phyloP scores from a whole-genome alignment of 2,329 filamentous ascomycete genomes.

The Talaromyces sp. region DNA sequence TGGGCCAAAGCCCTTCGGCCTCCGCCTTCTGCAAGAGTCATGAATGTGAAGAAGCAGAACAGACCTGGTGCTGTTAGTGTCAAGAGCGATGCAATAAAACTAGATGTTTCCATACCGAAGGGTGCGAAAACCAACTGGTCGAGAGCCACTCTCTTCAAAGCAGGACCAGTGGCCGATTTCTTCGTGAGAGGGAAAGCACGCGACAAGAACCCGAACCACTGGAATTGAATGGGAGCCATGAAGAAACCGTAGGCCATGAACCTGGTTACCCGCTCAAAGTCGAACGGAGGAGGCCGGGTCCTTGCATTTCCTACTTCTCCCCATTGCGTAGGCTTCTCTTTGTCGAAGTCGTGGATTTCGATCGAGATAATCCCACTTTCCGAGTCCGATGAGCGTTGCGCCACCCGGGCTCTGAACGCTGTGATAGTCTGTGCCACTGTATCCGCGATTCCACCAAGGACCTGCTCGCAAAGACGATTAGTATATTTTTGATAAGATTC shows the following conservation, averaged over 20 bases:
- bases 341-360: conserved; percentile 82
- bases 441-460: conserved; percentile 91
- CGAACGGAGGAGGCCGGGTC: conserved; percentile 71
- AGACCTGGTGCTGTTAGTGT: conserved; percentile 49
- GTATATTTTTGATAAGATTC: not conserved
- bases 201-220: conserved; percentile 87
- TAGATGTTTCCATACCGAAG: conserved; percentile 53
- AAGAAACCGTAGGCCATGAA: conserved; percentile 98
- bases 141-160: conserved; percentile 82
- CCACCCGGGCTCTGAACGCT: conserved; percentile 59
- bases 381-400: conserved; percentile 48
- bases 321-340: conserved; percentile 63
- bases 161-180: conserved; percentile 64
- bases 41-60: conserved; percentile 84
- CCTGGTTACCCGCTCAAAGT: conserved; percentile 87
- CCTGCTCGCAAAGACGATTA: conserved; percentile 31
- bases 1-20: conserved; percentile 69
- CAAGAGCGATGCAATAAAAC: not conserved
- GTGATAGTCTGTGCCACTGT: conserved; percentile 93
- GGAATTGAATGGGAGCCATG: conserved; percentile 92
- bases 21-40: conserved; percentile 93
- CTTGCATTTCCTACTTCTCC: conserved; percentile 61
- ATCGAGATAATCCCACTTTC: conserved; percentile 70
- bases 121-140: conserved; percentile 94
- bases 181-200: conserved; percentile 79